Conservation (phyloP, 2,329 filamentous ascomycete species). For the Clonostachys sp. region DNA sequence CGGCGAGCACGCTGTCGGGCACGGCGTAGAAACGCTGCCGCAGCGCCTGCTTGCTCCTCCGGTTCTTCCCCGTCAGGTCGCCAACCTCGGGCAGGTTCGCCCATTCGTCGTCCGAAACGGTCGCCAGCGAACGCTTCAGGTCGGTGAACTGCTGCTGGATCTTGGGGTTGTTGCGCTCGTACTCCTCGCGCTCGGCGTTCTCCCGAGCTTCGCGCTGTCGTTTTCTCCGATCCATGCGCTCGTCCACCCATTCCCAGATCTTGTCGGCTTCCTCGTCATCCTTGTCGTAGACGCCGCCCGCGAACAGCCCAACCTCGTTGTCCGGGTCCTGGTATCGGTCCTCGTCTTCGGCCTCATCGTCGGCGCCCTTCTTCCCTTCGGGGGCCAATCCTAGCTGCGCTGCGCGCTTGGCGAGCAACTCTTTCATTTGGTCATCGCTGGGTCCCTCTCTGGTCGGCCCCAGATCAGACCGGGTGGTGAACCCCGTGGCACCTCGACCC, state of each 20-base stretch:
- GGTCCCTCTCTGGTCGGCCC: conserved; percentile 93
- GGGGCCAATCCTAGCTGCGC: conserved; percentile 67
- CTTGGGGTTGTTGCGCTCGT: conserved; percentile 96
- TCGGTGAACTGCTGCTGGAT: conserved; percentile 98
- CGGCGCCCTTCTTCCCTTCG: conserved; percentile 64
- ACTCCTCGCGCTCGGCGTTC: conserved; percentile 84
- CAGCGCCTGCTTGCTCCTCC: conserved; percentile 76
- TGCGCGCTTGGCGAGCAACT: conserved; percentile 90
- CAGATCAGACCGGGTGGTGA: conserved; percentile 94
- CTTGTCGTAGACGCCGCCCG: conserved; percentile 91
- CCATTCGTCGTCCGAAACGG: conserved; percentile 94
- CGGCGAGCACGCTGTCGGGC: conserved; percentile 89
- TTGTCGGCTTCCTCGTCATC: conserved; percentile 97
- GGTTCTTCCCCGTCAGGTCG: conserved; percentile 91
- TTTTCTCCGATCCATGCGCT: conserved; percentile 92
- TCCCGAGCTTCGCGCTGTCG: conserved; percentile 93
- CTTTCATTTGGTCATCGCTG: conserved; percentile 97
- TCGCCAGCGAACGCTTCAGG: conserved; percentile 82
- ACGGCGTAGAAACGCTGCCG: conserved; percentile 91
- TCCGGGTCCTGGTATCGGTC: conserved; percentile 92
- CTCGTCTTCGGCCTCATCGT: conserved; percentile 70
- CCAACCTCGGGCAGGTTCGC: conserved; percentile 92
- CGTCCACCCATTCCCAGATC: conserved; percentile 93
- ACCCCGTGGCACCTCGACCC: conserved; percentile 94
- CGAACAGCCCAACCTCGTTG: conserved; percentile 93